Evolutionary conservation across 2,329 filamentous ascomycete species (phyloP).

Genomic region (Trichoderma citrinoviride): DNA sequence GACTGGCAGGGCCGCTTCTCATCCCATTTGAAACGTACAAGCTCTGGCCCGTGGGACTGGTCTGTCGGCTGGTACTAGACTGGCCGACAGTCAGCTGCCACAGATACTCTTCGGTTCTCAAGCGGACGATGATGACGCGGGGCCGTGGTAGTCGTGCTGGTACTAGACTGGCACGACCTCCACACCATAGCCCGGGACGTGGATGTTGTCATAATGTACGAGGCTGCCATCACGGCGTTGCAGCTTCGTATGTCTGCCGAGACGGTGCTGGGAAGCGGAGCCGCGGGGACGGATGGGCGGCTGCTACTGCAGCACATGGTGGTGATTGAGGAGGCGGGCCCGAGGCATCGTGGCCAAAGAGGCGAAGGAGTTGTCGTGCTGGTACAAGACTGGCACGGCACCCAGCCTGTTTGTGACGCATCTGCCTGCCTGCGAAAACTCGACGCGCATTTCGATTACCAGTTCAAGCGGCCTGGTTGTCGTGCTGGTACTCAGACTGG

Average conservation of each 20-base stretch:
- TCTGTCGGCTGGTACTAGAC: no score
- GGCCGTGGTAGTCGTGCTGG: no score
- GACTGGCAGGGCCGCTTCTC: neutral
- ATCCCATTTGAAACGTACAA: neutral
- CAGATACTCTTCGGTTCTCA: no score
- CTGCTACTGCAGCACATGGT: conserved; percentile 11
- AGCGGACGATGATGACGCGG: no score
- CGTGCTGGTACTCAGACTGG: neutral
- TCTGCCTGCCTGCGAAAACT: no score
- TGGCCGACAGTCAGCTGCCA: no score
- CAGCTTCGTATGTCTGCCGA: conserved; percentile 14
- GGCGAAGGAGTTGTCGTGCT: neutral
- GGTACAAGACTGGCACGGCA: neutral
- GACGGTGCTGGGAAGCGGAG: neutral
- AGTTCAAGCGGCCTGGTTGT: neutral
- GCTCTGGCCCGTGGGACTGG: no score
- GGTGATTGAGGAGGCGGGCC: conserved; percentile 1
- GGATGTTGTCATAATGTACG: conserved; percentile 10
- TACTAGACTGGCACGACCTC: neutral
- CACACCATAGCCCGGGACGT: conserved; percentile 2
- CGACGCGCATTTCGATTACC: no score
- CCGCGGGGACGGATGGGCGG: neutral
- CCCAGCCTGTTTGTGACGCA: no score
- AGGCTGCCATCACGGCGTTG: conserved; percentile 3
- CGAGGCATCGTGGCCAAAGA: neutral